Evolutionary conservation across 345 rosid genomes (phyloP).

Genomic region (Punica granatum): DNA sequence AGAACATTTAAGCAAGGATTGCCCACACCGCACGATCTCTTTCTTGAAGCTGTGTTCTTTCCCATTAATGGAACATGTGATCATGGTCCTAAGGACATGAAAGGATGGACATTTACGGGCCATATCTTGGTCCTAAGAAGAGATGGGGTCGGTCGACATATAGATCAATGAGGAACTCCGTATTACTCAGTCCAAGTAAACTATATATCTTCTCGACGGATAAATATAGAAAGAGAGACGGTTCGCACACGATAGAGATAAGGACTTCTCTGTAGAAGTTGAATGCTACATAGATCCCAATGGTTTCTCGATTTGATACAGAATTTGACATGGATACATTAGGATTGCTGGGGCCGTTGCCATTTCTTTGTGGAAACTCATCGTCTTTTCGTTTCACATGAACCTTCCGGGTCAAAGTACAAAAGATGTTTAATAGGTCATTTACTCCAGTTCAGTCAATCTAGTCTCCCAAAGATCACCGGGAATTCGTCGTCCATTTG

Average conservation of each 20-base stretch:
- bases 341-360: no score
- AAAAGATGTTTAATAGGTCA: neutral
- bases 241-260: no score
- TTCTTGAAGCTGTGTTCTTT: neutral
- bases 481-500: slow-evolving; percentile 21
- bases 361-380: no score
- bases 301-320: neutral
- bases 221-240: no score
- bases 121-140: no score
- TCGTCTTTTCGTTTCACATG: neutral
- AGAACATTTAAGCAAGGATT: no score
- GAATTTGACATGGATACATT: neutral
- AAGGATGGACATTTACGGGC: no score
- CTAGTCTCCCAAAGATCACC: slow-evolving; percentile 16
- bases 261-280: no score
- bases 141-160: no score
- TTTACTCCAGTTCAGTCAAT: slow-evolving; percentile 10
- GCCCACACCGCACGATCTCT: neutral
- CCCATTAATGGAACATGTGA: neutral
- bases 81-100: neutral
- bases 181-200: no score
- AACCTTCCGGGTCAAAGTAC: neutral
- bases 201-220: no score
- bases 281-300: neutral
- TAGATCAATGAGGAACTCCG: no score